Evolutionary conservation across 257 asterid species (phyloP).

Genomic region (Solanum arcanum): DNA sequence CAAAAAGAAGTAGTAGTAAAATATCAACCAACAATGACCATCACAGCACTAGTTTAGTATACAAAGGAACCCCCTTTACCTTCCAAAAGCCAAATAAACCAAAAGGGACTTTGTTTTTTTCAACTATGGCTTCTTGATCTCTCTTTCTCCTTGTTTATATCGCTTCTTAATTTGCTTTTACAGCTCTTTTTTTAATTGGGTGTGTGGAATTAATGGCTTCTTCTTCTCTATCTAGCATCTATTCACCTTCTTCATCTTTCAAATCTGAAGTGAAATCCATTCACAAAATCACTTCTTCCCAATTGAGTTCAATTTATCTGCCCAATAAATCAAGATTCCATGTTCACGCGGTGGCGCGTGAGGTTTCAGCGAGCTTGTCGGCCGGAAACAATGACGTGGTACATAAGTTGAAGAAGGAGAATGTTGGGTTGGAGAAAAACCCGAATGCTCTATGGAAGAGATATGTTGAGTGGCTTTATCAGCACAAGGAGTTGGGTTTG

Average conservation of each 20-base stretch:
- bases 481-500: conserved; percentile 88
- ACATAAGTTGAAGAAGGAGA: conserved; percentile 10
- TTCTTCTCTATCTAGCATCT: conserved; percentile 23
- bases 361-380: conserved; percentile 21
- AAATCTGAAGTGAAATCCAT: conserved; percentile 5
- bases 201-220: conserved; percentile 18
- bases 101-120: not conserved
- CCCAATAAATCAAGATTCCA: conserved; percentile 9
- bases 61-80: not conserved
- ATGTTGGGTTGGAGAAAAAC: conserved; percentile 30
- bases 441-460: conserved; percentile 71
- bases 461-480: conserved; percentile 90
- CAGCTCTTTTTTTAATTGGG: not conserved
- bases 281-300: conserved; percentile 3
- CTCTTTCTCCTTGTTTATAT: not conserved
- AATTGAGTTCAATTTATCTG: not conserved
- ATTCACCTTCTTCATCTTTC: conserved; percentile 2
- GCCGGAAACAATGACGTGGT: conserved; percentile 11
- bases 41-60: not conserved
- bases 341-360: conserved; percentile 68
- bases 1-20: not conserved
- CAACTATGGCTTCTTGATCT: not conserved
- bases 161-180: not conserved
- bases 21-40: not conserved
- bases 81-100: not conserved